These are phyloP conservation scores for Leptographium procerum DNA, from an alignment of 2,329 filamentous ascomycete species.

Conservation along the genomic window DNA sequence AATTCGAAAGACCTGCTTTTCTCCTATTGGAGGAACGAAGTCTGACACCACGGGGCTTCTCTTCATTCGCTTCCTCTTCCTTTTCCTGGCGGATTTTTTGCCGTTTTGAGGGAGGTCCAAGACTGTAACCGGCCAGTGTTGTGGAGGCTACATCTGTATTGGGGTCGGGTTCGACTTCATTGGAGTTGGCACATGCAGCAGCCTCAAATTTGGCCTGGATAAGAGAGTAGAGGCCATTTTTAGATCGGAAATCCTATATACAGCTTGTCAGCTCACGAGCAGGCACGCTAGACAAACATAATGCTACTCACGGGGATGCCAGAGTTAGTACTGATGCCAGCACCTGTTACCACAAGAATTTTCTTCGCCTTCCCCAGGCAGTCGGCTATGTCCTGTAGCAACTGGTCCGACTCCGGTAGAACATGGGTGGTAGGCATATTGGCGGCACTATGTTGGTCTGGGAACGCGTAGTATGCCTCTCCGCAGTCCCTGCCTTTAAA, in stretches of 20 bases:
- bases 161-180: neutral
- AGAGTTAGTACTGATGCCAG: constrained; percentile 65
- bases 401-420: constrained; percentile 35
- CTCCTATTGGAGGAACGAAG: neutral
- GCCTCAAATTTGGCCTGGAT: constrained; percentile 58
- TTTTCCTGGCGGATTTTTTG: constrained; percentile 18
- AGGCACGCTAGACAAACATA: too few relatives aligned
- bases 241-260: constrained; percentile 56
- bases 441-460: neutral
- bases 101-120: constrained; percentile 19
- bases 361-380: constrained; percentile 53
- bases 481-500: neutral
- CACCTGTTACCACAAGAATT: constrained; percentile 60
- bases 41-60: neutral
- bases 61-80: neutral
- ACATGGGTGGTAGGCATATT: constrained; percentile 51
- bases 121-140: neutral
- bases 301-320: constrained; percentile 54
- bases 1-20: neutral
- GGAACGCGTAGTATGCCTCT: neutral
- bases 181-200: constrained; percentile 19
- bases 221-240: constrained; percentile 60
- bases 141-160: neutral
- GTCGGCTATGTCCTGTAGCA: constrained; percentile 55
- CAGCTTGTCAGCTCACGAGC: neutral